Evolutionary conservation across 768 basidiomycete species (phyloP), one percentile per base, ranked within the genome.

Genomic region (Polyporus arcularius): DNA sequence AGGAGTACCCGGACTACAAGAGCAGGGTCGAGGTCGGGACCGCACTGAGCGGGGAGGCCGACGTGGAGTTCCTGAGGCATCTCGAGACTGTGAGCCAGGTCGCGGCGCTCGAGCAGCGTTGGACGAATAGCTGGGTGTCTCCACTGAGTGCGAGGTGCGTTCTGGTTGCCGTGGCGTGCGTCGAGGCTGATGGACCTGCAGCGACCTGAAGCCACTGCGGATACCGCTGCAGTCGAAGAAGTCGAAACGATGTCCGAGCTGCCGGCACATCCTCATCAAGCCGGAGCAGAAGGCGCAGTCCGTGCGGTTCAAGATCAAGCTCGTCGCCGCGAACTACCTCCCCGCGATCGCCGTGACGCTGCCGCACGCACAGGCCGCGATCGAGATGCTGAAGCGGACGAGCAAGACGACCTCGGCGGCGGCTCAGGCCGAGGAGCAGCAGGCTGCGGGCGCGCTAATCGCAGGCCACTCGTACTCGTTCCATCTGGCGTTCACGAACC

Each of bases 221-320:
- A 92, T 98, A 66, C 95, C 94, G 0, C 80, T 99, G 0, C 93
- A 91, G 65, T 92, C 94, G 0, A 98, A 98, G 73, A 86, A 90
- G 54, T 94, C 95, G 3, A 98, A 98, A 75, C 92, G 97, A 4
- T 99, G 97, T 76, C 89, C 94, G 14, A 82, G 81, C 2, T 99
- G 97, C 72, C 88, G 92, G 16, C 96, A 98, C 73, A 97, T 98
- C 67, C 84, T 99, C 63, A 97, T 98, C 75, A 97, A 98, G 72
- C 97, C 97, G 4, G 97, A 99, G 72, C 91, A 96, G 70, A 99
- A 99, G 71, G 90, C 95, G 0, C 93, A 94, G 67, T 94, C 92
- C 16, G 89, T 92, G 40, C 86, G 94, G 16, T 98, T 89, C 81
- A 98, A 98, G 76, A 98, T 99, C 76, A 98, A 98, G 74, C 87